phyloP scores from a whole-genome alignment of 331 rosid species.

The Malus hybrid region DNA sequence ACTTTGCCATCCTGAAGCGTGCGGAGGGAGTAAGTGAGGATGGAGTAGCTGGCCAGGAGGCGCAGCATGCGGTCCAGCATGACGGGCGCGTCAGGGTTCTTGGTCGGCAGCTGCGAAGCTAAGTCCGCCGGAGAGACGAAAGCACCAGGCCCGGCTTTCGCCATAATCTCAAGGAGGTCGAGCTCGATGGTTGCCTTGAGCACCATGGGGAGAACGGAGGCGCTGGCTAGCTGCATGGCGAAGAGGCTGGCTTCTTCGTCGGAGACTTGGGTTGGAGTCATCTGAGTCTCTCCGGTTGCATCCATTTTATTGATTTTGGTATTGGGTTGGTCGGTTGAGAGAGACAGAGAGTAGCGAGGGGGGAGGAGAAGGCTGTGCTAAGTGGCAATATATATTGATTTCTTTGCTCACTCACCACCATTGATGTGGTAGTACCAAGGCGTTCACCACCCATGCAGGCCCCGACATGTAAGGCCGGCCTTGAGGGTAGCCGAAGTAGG shows the following conservation, averaged over 20 bases:
- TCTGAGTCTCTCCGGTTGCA: slow-evolving; percentile 63
- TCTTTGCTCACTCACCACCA: not conserved
- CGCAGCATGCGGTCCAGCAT: slow-evolving; percentile 75
- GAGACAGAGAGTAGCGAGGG: not conserved
- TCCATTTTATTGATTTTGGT: slow-evolving; percentile 33
- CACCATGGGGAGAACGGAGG: slow-evolving; percentile 80
- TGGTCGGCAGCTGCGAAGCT: slow-evolving; percentile 54
- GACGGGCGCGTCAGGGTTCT: slow-evolving; percentile 57
- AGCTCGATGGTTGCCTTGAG: slow-evolving; percentile 77
- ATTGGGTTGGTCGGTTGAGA: not conserved
- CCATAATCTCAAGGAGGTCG: slow-evolving; percentile 68
- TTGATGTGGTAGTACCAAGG: not conserved
- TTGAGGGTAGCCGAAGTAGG: no score
- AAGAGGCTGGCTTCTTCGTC: slow-evolving; percentile 86
- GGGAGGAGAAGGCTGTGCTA: not conserved
- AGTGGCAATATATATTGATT: not conserved
- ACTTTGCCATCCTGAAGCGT: slow-evolving; percentile 45
- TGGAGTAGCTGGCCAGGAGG: slow-evolving; percentile 62
- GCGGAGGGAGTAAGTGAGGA: slow-evolving; percentile 37
- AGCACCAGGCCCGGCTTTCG: slow-evolving; percentile 55
- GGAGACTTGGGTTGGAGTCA: slow-evolving; percentile 59
- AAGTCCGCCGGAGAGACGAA: slow-evolving; percentile 43
- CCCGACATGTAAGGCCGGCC: not conserved
- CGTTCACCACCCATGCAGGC: not conserved
- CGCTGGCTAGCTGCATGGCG: slow-evolving; percentile 88